A percentile compares a stretch with the other conserved stretches of the same genome.
These are phyloP conservation scores for Fusarium buharicum DNA, from an alignment of 2,329 filamentous ascomycete species.

Conservation along the genomic window DNA sequence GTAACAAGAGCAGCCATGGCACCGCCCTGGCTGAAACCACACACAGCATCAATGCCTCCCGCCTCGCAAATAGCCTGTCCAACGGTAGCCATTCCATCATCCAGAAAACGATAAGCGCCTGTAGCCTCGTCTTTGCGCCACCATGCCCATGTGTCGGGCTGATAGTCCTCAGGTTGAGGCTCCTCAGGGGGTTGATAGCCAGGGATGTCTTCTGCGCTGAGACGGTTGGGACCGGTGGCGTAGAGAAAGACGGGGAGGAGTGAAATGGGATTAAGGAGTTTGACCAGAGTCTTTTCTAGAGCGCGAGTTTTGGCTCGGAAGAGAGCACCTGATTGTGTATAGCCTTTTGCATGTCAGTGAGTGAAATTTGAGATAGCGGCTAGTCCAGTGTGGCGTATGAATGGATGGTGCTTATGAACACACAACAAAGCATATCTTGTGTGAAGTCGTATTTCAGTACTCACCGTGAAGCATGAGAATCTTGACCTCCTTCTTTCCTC, in stretches of 20 bases:
- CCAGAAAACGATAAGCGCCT: conserved; percentile 72
- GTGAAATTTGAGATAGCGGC: conserved; percentile 15
- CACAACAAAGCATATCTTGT: neutral
- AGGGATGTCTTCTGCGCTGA: conserved; percentile 74
- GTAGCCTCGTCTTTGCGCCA: conserved; percentile 76
- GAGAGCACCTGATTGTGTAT: conserved; percentile 86
- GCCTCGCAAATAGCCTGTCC: conserved; percentile 69
- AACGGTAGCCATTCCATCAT: conserved; percentile 72
- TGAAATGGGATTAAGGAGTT: conserved; percentile 72
- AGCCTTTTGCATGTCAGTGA: conserved; percentile 63
- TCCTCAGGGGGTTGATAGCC: conserved; percentile 66
- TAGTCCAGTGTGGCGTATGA: no score
- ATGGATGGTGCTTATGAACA: neutral
- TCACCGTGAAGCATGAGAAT: conserved; percentile 82
- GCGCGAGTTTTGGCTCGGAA: conserved; percentile 92
- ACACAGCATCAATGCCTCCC: conserved; percentile 78
- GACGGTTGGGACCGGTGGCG: conserved; percentile 73
- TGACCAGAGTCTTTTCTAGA: conserved; percentile 81
- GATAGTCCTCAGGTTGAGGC: conserved; percentile 58
- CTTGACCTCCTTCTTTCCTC: conserved; percentile 64
- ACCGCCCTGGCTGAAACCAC: conserved; percentile 86
- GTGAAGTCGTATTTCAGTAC: conserved; percentile 15
- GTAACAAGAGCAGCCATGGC: conserved; percentile 78
- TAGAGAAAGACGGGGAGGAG: conserved; percentile 69
- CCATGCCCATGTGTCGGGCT: conserved; percentile 82